Base-by-base conservation (phyloP, 2,329 filamentous ascomycete genomes). In the Xylaria sp. region DNA sequence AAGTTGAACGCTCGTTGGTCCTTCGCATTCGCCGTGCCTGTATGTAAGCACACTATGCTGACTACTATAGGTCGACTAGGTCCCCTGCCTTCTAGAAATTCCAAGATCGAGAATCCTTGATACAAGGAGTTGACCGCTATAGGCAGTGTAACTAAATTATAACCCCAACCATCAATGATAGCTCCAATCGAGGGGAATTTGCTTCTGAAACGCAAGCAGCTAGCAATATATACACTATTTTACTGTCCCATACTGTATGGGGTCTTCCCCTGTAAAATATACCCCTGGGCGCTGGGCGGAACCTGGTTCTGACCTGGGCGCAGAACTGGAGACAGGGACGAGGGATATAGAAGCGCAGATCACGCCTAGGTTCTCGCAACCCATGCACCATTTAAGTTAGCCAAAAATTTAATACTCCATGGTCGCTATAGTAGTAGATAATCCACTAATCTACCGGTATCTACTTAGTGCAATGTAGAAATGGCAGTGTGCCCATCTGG, bases 11-110 rank as follows among this genome's bases (percentile, higher is more conserved):
- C 43, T 54, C 43, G 41, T 55, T 31, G 53, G 41, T 9, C 15
- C 21, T 10, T 29, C 27, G 53, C 41, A 44, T 41, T 51, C 44
- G 29, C 51, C 43, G 33, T 40, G 35, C 17, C 58, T 25, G 41
- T 44, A 44, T 21, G 11, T 21, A n/a, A 9, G 11, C n/a, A n/a
- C 27, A 44, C 41, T 51, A 33, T 11, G 27, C n/a, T n/a, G n/a
- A n/a, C 5, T 27, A 37, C 19, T 8, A 53, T 23, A 27, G 40
- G 8, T 38, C 19, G n/a, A n/a, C n/a, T 29, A 11, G 23, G 25
- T 19, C 11, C 19, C 15, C 35, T 41, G 41, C 29, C 33, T 60
- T 60, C 57, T 60, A 60, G 57, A 60, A 60, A 33, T 15, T 35
- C 17, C 25, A 43, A 43, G 35, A 58, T 54, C 25, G 41, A 29